A percentile compares a stretch with the other conserved stretches of the same genome.
Evolutionary conservation across 805 yeast genomes (phyloP).

Genomic region (Sugiyamaella mastotermitis): DNA sequence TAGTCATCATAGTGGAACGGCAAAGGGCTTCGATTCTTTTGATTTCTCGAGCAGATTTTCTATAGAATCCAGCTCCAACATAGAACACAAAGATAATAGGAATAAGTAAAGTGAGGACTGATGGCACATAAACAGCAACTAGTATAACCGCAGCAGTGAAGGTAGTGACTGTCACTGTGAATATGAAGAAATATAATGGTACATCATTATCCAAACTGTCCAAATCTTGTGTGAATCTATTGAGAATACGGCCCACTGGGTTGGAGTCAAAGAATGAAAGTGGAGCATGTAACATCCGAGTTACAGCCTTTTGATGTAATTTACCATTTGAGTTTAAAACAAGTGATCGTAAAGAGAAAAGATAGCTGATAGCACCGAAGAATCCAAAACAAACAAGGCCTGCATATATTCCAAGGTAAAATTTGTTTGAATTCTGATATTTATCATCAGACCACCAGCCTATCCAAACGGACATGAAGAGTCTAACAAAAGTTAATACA

Average conservation of each 20-base stretch:
- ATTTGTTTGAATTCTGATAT: slow-evolving; percentile 40
- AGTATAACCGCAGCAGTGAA: slow-evolving; percentile 52
- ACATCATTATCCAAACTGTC: slow-evolving; percentile 66
- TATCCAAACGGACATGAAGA: too few species aligned
- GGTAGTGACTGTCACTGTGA: slow-evolving; percentile 44
- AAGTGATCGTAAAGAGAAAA: too few species aligned
- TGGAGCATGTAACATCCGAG: slow-evolving; percentile 58
- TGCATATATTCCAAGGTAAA: slow-evolving; percentile 62
- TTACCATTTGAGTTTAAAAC: slow-evolving; percentile 48
- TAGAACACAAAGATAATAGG: slow-evolving; percentile 41
- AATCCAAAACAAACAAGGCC: too few species aligned
- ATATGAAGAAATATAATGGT: slow-evolving; percentile 43
- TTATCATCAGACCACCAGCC: slow-evolving; percentile 42
- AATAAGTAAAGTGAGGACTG: slow-evolving; percentile 59
- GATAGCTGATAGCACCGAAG: too few species aligned
- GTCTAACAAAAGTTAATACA: too few species aligned
- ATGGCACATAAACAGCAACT: slow-evolving; percentile 59
- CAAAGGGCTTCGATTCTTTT: too few species aligned
- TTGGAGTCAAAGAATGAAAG: slow-evolving; percentile 73
- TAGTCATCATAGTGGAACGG: too few species aligned
- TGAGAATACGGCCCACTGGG: slow-evolving; percentile 73
- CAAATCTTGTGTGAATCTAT: slow-evolving; percentile 76
- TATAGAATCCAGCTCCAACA: slow-evolving; percentile 38
- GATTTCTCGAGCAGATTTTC: too few species aligned
- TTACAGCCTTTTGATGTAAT: slow-evolving; percentile 52